phyloP scores from a whole-genome alignment of 805 yeast genomes.

The Torulaspora quercuum region DNA sequence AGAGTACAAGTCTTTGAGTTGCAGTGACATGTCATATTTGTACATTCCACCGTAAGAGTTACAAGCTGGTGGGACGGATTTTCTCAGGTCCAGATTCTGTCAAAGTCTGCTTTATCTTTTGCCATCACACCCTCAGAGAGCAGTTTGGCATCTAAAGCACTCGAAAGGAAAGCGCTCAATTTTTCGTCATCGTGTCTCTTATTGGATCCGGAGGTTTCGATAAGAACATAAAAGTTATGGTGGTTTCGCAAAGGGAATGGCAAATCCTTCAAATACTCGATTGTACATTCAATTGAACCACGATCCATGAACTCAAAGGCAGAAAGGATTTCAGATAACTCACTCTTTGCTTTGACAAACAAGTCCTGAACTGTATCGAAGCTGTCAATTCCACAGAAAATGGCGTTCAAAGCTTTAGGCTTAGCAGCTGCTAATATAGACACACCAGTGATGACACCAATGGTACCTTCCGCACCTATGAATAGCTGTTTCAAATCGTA shows the following conservation, averaged over 20 bases:
- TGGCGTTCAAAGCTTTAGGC: slow-evolving; percentile 76
- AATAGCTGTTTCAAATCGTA: slow-evolving; percentile 82
- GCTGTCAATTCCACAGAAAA: slow-evolving; percentile 69
- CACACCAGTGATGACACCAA: slow-evolving; percentile 81
- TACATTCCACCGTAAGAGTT: slow-evolving; percentile 83
- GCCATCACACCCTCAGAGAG: slow-evolving; percentile 87
- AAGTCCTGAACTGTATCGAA: slow-evolving; percentile 74
- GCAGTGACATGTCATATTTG: slow-evolving; percentile 87
- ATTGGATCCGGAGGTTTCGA: slow-evolving; percentile 89
- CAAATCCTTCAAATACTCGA: slow-evolving; percentile 47
- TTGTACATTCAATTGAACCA: slow-evolving; percentile 56
- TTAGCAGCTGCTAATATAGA: slow-evolving; percentile 81
- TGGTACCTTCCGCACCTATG: slow-evolving; percentile 85
- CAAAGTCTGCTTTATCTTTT: slow-evolving; percentile 79
- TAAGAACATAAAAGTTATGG: slow-evolving; percentile 78
- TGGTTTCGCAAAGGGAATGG: slow-evolving; percentile 71
- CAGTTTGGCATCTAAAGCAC: slow-evolving; percentile 68
- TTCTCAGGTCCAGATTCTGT: slow-evolving; percentile 84
- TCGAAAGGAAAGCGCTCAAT: slow-evolving; percentile 70
- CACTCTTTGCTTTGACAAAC: slow-evolving; percentile 65
- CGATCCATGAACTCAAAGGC: slow-evolving; percentile 89
- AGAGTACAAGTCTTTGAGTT: slow-evolving; percentile 68
- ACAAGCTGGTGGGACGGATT: slow-evolving; percentile 78
- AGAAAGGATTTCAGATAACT: slow-evolving; percentile 73
- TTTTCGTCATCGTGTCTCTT: slow-evolving; percentile 85